Percentiles rank a stretch among this genome's conserved stretches.
These are phyloP conservation scores for Ceratocystis papillata DNA, from an alignment of 2,329 filamentous ascomycete genomes.

Conservation along the genomic window DNA sequence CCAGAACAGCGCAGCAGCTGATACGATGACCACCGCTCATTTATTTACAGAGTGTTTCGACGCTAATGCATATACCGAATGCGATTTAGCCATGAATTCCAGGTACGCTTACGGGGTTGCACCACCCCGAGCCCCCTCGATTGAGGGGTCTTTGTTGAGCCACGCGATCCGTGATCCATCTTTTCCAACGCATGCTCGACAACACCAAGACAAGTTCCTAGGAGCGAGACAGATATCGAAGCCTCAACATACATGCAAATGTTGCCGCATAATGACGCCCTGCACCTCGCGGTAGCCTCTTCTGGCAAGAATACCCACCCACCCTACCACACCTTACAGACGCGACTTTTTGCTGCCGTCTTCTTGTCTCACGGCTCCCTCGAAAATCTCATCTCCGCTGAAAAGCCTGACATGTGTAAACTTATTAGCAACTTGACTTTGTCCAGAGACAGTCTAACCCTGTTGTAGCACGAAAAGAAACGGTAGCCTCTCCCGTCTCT, in stretches of 20 bases:
- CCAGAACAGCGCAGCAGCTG: not conserved
- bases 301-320: not conserved
- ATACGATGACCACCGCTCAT: not conserved
- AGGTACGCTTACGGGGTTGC: not conserved
- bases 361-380: constrained; percentile 15
- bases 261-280: not conserved
- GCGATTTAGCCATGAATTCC: not conserved
- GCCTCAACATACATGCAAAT: not conserved
- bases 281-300: not conserved
- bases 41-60: not conserved
- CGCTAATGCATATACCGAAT: not conserved
- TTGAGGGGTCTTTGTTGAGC: not conserved
- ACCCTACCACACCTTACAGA: not conserved
- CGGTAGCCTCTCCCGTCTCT: not conserved
- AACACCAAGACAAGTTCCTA: not conserved
- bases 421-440: not conserved
- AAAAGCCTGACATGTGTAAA: constrained; percentile 15
- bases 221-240: not conserved
- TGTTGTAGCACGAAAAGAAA: not conserved
- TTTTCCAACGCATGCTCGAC: not conserved
- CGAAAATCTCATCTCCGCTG: constrained; percentile 20
- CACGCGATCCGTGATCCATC: not conserved
- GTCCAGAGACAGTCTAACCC: not conserved
- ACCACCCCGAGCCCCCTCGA: not conserved
- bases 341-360: not conserved